A percentile compares a stretch with the other conserved stretches of the same genome.
Evolutionary conservation across 1,284 basidiomycete species (phyloP).

Genomic region (Ustilago nuda): DNA sequence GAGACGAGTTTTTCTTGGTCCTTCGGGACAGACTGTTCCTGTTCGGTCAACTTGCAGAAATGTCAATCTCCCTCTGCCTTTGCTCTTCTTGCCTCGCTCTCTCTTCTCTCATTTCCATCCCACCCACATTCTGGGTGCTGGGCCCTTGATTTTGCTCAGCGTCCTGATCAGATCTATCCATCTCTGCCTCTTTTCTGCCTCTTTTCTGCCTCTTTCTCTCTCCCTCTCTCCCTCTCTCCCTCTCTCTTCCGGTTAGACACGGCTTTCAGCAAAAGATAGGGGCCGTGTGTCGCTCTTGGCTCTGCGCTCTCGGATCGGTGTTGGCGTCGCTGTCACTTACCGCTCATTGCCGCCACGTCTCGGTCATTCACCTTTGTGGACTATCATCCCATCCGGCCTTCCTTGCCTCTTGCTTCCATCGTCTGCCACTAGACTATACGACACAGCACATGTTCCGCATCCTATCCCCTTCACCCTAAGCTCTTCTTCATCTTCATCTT

Average conservation of each 20-base stretch:
- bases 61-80: not conserved
- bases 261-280: not conserved
- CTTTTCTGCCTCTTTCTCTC: not conserved
- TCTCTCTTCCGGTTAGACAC: not conserved
- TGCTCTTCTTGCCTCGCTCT: not conserved
- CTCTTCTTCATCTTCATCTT: not conserved
- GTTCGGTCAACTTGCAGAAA: not conserved
- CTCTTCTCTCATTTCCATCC: not conserved
- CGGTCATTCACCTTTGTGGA: not conserved
- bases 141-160: not conserved
- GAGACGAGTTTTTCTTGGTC: not conserved
- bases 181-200: not conserved
- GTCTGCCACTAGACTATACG: not conserved
- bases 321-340: not conserved
- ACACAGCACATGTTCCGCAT: not conserved
- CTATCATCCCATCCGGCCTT: not conserved
- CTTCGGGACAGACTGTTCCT: not conserved
- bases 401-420: constrained; percentile 1
- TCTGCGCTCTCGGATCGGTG: constrained; percentile 1
- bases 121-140: constrained; percentile 1
- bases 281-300: not conserved
- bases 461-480: constrained; percentile 1
- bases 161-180: no score
- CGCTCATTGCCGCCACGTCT: not conserved
- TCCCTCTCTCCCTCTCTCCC: not conserved